Evolutionary conservation across 495 filamentous ascomycete species (phyloP).

Genomic region (Mytilinidion resinicola): DNA sequence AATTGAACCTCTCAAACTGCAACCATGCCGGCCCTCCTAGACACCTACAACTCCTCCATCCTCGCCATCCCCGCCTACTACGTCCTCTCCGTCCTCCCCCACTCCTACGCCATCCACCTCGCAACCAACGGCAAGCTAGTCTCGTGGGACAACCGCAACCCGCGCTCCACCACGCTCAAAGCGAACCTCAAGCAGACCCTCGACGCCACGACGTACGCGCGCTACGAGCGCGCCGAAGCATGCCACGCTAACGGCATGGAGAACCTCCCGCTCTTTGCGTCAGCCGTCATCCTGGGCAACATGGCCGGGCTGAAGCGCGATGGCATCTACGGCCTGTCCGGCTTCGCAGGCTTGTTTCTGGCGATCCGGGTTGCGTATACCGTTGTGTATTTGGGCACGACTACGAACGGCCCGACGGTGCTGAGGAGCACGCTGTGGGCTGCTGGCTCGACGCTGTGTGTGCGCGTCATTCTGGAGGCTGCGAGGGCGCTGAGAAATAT

Average conservation of each 20-base stretch:
- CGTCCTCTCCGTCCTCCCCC: constrained; percentile 36
- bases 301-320: constrained; percentile 32
- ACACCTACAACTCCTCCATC: constrained; percentile 33
- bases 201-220: constrained; percentile 24
- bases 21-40: constrained; percentile 3
- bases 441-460: constrained; percentile 4
- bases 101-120: constrained; percentile 30
- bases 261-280: constrained; percentile 39
- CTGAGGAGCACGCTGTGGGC: constrained; percentile 15
- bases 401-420: constrained; percentile 16
- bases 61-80: constrained; percentile 38
- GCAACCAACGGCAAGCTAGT: constrained; percentile 28
- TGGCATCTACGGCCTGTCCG: constrained; percentile 5
- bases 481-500: constrained; percentile 15
- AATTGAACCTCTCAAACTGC: no score
- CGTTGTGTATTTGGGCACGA: constrained; percentile 28
- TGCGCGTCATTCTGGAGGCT: constrained; percentile 14
- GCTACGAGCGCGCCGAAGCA: constrained; percentile 37
- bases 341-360: constrained; percentile 29
- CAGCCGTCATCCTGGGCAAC: constrained; percentile 38
- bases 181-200: constrained; percentile 27
- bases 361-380: constrained; percentile 30
- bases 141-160: constrained; percentile 36
- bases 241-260: constrained; percentile 44
- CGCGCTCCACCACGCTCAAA: constrained; percentile 26